Base-by-base conservation (phyloP, 2,329 filamentous ascomycete species). In the Pseudogymnoascus sp. region DNA sequence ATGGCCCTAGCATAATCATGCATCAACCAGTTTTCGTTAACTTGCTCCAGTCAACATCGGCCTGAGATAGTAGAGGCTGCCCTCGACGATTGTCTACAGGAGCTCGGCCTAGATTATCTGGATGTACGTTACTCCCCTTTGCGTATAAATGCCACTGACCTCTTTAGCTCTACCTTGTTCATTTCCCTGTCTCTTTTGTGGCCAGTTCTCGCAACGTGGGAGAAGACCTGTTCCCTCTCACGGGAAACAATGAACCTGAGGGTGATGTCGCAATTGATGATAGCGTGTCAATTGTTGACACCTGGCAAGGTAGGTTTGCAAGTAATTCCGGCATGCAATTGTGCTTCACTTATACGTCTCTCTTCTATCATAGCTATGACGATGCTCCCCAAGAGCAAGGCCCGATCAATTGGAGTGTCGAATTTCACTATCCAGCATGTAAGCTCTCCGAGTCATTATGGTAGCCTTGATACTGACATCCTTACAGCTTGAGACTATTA, bases 331-430 rank as follows among this genome's bases (percentile, higher is more conserved):
- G 18, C 8, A 31, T 3, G 1, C 16, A 16, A 18, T 44, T 7
- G 31, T 36, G 74, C 64, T 73, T 75, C 67, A 60, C 71, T 69
- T 5, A 14, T 36, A 60, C 37, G 23, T 38, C 12, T 11, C 28
- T 4, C 4, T 11, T 10, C 1, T 5, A 14, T 11, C 44, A 37
- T 37, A 76, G 77, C 77, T 62, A 70, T 85, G 71, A 83, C 82
- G 65, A 77, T 84, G 75, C 81, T 88, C 14, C 81, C 82, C 65
- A 83, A 80, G 68, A 79, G 77, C 68, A 88, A 88, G 74, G 84
- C 82, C 67, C 82, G 81, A 73, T 84, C 87, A 76, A 84, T 90
- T 69, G 88, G 87, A 72, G 86, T 91, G 67, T 89, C 87, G 74
- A 91, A 91, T 81, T 90, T 89, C 71, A 82, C 79, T 71, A 83